Evolutionary conservation across 495 filamentous ascomycete species (phyloP), one percentile per base, ranked within the genome.

Genomic region (Penicillium lividum): DNA sequence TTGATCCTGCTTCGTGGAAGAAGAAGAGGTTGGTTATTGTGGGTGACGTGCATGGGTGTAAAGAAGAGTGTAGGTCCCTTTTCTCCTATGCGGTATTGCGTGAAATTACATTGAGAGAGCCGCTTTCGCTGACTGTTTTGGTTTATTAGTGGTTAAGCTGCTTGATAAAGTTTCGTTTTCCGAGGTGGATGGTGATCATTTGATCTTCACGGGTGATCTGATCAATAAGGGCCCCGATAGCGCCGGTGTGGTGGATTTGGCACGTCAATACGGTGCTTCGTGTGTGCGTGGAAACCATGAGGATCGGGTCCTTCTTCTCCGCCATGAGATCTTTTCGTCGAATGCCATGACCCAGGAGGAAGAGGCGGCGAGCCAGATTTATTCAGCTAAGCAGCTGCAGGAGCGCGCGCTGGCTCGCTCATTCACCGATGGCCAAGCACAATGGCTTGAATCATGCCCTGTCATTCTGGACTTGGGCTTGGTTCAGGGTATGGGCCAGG

Each of bases 251-350:
- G 78, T 98, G 30, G 84, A 90, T 54, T 72, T 92, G 15, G 89
- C 86, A 10, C 86, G 87, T 56, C 67, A 79, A 13, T 70, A 90
- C 28, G 80, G 79, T 15, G 93, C 93, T 3, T 87, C 86, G 31
- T 89, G 84, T 56, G 91, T 97, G 1, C 85, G 94, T 28, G 94
- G 94, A 13, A 98, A 98, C 73, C 92, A 97, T 71, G 94, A 98
- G 67, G 91, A 98, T 65, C 80, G 85, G 9, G 79, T 96, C 11
- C 76, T 96, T 18, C 75, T 84, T 5, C 67, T 80, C 11, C 73
- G 81, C 13, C 74, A 74, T 29, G 72, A 82, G 44, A 67, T 79
- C 57, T 56, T 69, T 36, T 59, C 62, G 33, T 42, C 67, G 0
- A 60, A 66, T 7, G 54, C 59, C 4, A 55, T 65, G 27, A 28